Base-by-base conservation (phyloP, 257 asterid genomes). In the Nicotiana undulata region DNA sequence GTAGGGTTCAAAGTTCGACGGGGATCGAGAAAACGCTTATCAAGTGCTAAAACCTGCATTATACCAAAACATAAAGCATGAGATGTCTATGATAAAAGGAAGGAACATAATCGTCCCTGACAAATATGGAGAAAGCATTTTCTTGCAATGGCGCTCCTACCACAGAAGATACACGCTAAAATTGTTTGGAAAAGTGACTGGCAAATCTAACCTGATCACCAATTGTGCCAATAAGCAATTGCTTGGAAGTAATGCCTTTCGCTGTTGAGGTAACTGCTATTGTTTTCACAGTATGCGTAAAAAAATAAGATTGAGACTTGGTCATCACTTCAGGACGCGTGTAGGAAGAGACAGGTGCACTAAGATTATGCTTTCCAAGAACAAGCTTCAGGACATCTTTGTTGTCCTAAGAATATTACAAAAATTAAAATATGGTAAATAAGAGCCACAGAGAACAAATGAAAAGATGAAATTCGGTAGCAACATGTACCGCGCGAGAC, bases 231-330 rank as follows among this genome's bases (percentile, higher is more conserved):
- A 96, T 90, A 80, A 96, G 97, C 83, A 96, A 89, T 85, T 96
- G 98, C 88, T 90, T 96, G 75, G 99, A 93, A 63, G 99, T 96
- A 79, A 96, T 92, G 88, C 99, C 99, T 88, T 94, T 96, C 74
- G 97, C 93, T 79, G 98, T 96, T 81, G 90, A 89, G 22, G 99
- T 96, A 26, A 94, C 97, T 6, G 97, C 97, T 81, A 96, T 85
- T 78, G 93, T 81, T 84, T 90, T 94, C 85, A 93, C 88, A 26
- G 98, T 91, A 84, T 96, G 95, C 24, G 97, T 53, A 83, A 96
- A 94, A 81, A 92, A 94, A 82, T 94, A 96, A 53, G 99, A 92
- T 79, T 94, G 98, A 1, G 98, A 91, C 89, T 92, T 96, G 22
- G 96, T 88, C 82, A 79, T 49, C 80, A 92, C 93, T 86, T 96